These are phyloP conservation scores for Juncus inflexus DNA, from an alignment of 176 grass and related monocot genomes.

Conservation along the genomic window DNA sequence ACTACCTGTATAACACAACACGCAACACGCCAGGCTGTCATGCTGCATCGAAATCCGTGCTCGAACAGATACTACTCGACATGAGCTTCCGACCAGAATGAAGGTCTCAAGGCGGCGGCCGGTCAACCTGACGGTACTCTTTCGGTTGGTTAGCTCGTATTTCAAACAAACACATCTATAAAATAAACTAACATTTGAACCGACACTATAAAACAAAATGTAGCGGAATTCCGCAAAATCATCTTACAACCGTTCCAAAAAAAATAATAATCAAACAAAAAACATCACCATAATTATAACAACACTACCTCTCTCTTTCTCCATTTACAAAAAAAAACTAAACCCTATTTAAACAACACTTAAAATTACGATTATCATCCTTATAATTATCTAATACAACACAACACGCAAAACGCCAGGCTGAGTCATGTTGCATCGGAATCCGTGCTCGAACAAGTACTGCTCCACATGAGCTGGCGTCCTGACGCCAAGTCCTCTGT, in stretches of 20 bases:
- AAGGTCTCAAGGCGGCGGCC: constrained; percentile 50
- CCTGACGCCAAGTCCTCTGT: constrained; percentile 20
- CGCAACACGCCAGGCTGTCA: constrained; percentile 65
- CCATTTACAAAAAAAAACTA: constrained; percentile 77
- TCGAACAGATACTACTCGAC: constrained; percentile 84
- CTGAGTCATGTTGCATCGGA: constrained; percentile 50
- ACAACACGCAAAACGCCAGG: constrained; percentile 69
- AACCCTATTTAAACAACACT: constrained; percentile 11
- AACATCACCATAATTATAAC: constrained; percentile 36
- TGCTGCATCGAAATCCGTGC: constrained; percentile 56
- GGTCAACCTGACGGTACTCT: constrained; percentile 50
- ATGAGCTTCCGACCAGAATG: constrained; percentile 42
- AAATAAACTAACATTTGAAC: too few relatives aligned
- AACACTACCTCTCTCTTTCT: constrained; percentile 41
- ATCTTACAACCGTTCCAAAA: constrained; percentile 50
- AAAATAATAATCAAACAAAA: constrained; percentile 46
- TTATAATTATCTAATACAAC: constrained; percentile 38
- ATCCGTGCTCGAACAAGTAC: constrained; percentile 71
- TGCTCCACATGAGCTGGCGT: constrained; percentile 57
- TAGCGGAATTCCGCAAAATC: constrained; percentile 51
- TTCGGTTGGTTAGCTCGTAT: constrained; percentile 58
- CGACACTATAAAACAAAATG: constrained; percentile 32
- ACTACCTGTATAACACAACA: constrained; percentile 49
- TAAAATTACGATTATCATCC: neutral
- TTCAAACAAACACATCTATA: constrained; percentile 11